A percentile compares a stretch with the other conserved stretches of the same genome.
Evolutionary conservation across 495 filamentous ascomycete genomes (phyloP).

Genomic region (Podospora bellae-mahoneyi): DNA sequence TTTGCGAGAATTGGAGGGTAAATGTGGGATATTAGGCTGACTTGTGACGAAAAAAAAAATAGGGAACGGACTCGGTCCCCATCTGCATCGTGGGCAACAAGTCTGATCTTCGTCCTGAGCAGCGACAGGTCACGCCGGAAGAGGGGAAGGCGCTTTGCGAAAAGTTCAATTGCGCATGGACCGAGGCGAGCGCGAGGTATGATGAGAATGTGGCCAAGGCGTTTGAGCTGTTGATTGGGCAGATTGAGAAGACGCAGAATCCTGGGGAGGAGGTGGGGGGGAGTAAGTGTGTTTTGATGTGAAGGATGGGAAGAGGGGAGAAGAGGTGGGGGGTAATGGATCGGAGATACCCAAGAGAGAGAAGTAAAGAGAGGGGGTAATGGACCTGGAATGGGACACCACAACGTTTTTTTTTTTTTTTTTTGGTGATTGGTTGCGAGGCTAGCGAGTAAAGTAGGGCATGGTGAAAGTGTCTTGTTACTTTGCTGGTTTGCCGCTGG

Average conservation of each 20-base stretch:
- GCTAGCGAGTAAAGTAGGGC: neutral
- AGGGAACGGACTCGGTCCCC: constrained; percentile 92
- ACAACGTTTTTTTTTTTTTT: neutral
- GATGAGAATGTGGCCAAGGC: constrained; percentile 90
- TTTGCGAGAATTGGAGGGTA: no score
- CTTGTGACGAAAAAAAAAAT: constrained; percentile 3
- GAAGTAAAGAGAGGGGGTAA: neutral
- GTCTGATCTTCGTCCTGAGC: constrained; percentile 85
- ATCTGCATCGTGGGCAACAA: constrained; percentile 97
- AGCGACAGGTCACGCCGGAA: constrained; percentile 83
- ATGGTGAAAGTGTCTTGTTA: neutral
- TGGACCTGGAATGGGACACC: neutral
- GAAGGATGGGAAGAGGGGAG: constrained; percentile 15
- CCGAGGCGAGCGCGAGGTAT: constrained; percentile 89
- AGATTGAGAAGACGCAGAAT: constrained; percentile 94
- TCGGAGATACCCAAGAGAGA: no score
- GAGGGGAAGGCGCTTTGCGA: constrained; percentile 77
- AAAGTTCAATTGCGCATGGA: constrained; percentile 88
- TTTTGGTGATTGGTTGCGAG: neutral
- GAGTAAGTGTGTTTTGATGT: constrained; percentile 86
- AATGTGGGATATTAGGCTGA: neutral
- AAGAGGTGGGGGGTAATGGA: no score
- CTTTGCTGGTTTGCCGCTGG: neutral
- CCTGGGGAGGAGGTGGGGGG: constrained; percentile 75
- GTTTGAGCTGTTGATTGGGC: constrained; percentile 90